phyloP scores from a whole-genome alignment of 2,329 filamentous ascomycete genomes.

The Lachnellula hyalina region DNA sequence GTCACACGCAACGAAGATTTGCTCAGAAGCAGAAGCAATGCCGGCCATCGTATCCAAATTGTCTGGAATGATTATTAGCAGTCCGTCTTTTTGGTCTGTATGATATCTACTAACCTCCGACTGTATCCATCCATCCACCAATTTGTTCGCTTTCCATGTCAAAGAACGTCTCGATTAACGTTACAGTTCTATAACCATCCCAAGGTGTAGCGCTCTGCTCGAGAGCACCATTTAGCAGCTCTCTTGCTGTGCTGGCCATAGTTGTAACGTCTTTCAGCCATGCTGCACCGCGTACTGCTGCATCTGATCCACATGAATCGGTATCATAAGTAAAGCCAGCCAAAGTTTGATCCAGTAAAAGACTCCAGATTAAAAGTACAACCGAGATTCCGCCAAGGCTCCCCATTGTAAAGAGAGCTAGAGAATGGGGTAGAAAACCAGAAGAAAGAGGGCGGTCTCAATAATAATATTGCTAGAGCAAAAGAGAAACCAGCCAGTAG shows the following conservation, averaged over 20 bases:
- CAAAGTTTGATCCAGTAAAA: not conserved
- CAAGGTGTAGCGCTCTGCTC: not conserved
- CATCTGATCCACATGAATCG: not conserved
- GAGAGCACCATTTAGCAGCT: not conserved
- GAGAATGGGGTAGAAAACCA: no score
- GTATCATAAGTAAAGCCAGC: not conserved
- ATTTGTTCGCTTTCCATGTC: not conserved
- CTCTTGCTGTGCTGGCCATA: not conserved
- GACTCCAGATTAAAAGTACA: not conserved
- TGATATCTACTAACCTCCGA: not conserved
- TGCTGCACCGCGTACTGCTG: not conserved
- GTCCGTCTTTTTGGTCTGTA: not conserved
- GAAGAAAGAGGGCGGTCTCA: not conserved
- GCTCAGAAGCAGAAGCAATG: not conserved
- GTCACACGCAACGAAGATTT: not conserved
- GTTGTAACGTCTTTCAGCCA: not conserved
- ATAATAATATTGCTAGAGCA: not conserved
- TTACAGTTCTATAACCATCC: not conserved
- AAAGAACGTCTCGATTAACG: not conserved
- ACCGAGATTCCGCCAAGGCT: not conserved
- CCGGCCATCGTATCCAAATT: not conserved
- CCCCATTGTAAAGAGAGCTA: not conserved
- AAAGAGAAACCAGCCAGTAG: not conserved
- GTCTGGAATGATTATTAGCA: not conserved
- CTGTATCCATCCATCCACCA: not conserved